A percentile compares a stretch with the other conserved stretches of the same genome.
Conservation (phyloP, 139 green algal species). For the Chlamydomonas schloesseri region DNA sequence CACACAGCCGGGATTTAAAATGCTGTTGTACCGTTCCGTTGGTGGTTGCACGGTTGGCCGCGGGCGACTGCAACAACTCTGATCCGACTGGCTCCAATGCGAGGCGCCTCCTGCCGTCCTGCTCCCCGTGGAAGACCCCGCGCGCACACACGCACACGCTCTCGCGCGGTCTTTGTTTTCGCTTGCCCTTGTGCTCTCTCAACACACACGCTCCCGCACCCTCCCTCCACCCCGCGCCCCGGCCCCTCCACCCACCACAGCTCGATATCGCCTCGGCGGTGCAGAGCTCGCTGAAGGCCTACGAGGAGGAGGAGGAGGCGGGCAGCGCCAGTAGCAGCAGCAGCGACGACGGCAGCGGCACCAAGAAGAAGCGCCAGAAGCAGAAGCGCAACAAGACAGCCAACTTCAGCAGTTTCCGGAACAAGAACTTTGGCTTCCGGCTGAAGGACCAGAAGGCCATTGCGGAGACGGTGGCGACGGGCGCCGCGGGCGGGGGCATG, state of each 20-base stretch:
- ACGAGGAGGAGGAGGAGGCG: conserved; percentile 6
- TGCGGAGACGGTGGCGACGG: conserved; percentile 9
- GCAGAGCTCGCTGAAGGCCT: conserved; percentile 17
- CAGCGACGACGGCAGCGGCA: not conserved
- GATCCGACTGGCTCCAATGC: no score
- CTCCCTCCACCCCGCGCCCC: no score
- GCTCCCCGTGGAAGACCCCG: no score
- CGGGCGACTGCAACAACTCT: no score
- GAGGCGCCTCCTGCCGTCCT: no score
- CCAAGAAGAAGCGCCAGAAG: conserved; percentile 37
- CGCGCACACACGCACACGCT: no score
- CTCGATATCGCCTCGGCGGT: conserved; percentile 37
- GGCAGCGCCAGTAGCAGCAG: not conserved
- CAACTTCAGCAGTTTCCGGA: conserved; percentile 39
- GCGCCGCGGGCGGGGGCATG: not conserved
- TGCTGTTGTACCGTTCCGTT: no score
- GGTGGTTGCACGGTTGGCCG: no score
- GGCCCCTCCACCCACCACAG: not conserved
- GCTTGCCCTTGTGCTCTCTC: no score
- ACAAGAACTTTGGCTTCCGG: conserved; percentile 32
- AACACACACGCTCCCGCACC: no score
- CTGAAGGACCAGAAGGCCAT: conserved; percentile 27
- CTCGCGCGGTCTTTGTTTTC: no score
- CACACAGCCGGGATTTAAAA: no score
- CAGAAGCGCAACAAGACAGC: conserved; percentile 39